These are phyloP conservation scores for Boechera divaricarpa DNA, from an alignment of 345 rosid genomes.

Conservation along the genomic window DNA sequence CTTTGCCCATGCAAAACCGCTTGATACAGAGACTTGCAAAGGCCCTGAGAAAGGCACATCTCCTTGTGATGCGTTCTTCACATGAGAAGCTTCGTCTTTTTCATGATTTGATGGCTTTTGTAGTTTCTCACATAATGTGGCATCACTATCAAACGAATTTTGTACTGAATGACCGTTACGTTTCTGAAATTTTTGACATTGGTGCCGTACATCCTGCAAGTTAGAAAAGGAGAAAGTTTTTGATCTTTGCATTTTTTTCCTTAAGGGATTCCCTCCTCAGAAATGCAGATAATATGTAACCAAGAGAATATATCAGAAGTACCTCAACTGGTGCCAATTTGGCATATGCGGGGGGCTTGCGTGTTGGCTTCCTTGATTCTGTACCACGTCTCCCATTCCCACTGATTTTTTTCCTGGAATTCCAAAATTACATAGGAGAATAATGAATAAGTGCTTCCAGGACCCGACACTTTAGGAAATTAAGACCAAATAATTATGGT, in stretches of 20 bases:
- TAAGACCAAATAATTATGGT: constrained; percentile 7
- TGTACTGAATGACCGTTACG: constrained; percentile 46
- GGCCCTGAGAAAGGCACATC: constrained; percentile 94
- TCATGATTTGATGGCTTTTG: constrained; percentile 59
- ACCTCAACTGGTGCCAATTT: constrained; percentile 82
- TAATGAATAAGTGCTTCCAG: constrained; percentile 43
- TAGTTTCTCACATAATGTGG: constrained; percentile 49
- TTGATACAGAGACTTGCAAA: constrained; percentile 83
- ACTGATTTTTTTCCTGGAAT: constrained; percentile 72
- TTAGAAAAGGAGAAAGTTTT: constrained; percentile 14
- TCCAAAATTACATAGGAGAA: constrained; percentile 20
- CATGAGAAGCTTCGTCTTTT: constrained; percentile 67
- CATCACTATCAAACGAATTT: constrained; percentile 41
- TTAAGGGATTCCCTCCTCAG: background rate
- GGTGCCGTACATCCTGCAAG: constrained; percentile 59
- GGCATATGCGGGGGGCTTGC: constrained; percentile 57
- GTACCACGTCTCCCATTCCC: constrained; percentile 67
- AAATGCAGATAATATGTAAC: constrained; percentile 8
- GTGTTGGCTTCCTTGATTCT: constrained; percentile 70
- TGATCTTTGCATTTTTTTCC: background rate
- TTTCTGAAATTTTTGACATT: constrained; percentile 43
- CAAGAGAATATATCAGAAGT: constrained; percentile 35
- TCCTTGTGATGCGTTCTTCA: constrained; percentile 85
- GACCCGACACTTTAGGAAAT: constrained; percentile 44
- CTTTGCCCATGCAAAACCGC: constrained; percentile 98